Conservation (phyloP, 225 moss, liverwort and hornwort species). For the Physcomitrellopsis africana region DNA sequence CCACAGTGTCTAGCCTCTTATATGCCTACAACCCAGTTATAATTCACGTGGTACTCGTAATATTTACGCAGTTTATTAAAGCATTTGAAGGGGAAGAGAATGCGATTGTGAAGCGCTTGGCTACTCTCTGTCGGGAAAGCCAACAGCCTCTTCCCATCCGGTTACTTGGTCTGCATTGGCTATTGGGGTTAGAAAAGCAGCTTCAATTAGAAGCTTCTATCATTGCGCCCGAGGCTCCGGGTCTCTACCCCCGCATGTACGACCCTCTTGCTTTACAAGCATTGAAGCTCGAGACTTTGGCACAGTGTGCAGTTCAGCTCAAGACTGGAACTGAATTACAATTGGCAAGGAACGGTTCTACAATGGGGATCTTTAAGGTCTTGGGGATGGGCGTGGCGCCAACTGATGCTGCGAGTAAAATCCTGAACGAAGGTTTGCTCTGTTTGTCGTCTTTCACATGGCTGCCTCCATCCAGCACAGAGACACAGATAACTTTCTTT, state of each 20-base stretch:
- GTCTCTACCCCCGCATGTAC: slow-evolving; percentile 86
- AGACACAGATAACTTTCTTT: slow-evolving; percentile 84
- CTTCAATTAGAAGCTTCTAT: slow-evolving; percentile 52
- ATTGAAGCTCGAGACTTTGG: slow-evolving; percentile 86
- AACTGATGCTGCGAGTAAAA: slow-evolving; percentile 60
- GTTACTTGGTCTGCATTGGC: slow-evolving; percentile 89
- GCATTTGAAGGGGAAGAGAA: slow-evolving; percentile 71
- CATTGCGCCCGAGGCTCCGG: slow-evolving; percentile 61
- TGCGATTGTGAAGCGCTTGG: slow-evolving; percentile 63
- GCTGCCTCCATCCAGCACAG: slow-evolving; percentile 93
- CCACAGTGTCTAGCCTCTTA: slow-evolving; percentile 72
- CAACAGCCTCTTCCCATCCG: slow-evolving; percentile 84
- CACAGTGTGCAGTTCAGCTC: slow-evolving; percentile 72
- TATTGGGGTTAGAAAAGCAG: slow-evolving; percentile 76
- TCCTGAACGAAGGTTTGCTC: slow-evolving; percentile 76
- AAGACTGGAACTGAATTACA: slow-evolving; percentile 21
- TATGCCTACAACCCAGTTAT: slow-evolving; percentile 84
- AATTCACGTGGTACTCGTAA: slow-evolving; percentile 79
- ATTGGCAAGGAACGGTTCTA: slow-evolving; percentile 12
- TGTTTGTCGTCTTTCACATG: slow-evolving; percentile 90
- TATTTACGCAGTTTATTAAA: slow-evolving; percentile 78
- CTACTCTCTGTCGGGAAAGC: slow-evolving; percentile 73
- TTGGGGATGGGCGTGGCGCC: slow-evolving; percentile 48
- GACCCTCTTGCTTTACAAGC: slow-evolving; percentile 92
- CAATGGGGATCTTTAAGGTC: slow-evolving; percentile 55